Evolutionary conservation across 2,329 filamentous ascomycete genomes (phyloP).

Genomic region (Colletotrichum phormii): DNA sequence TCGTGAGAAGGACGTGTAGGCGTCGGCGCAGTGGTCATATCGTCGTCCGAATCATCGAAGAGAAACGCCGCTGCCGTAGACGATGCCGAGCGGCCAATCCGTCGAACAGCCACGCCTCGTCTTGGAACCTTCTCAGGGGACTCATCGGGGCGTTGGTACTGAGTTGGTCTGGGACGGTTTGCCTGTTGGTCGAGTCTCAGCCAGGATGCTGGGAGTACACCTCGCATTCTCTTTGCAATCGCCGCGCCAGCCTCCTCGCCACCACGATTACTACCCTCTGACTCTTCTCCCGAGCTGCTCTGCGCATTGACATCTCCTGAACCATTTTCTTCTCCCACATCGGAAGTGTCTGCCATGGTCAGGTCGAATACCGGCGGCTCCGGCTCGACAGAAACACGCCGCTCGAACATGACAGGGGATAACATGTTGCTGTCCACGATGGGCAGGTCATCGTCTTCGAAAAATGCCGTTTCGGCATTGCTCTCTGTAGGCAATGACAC

Average conservation of each 20-base stretch:
- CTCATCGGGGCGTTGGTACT: slow-evolving; percentile 43
- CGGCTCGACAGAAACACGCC: background rate
- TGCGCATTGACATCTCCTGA: slow-evolving; percentile 6
- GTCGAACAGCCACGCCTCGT: slow-evolving; percentile 63
- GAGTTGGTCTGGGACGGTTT: slow-evolving; percentile 42
- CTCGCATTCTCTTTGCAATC: slow-evolving; percentile 60
- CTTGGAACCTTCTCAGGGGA: slow-evolving; percentile 54
- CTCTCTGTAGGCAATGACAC: background rate
- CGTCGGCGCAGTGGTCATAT: slow-evolving; percentile 35
- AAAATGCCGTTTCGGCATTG: background rate
- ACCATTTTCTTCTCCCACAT: slow-evolving; percentile 30
- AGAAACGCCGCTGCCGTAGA: slow-evolving; percentile 37
- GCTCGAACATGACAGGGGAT: background rate
- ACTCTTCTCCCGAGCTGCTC: slow-evolving; percentile 21
- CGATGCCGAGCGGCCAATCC: slow-evolving; percentile 44
- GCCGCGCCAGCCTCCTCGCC: slow-evolving; percentile 56
- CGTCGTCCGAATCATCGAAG: slow-evolving; percentile 61
- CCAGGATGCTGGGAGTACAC: slow-evolving; percentile 76
- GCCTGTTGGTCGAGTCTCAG: slow-evolving; percentile 66
- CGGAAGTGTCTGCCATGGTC: slow-evolving; percentile 33
- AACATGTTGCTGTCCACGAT: background rate
- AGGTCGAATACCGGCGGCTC: slow-evolving; percentile 21
- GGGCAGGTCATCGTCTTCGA: background rate
- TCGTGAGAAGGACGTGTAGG: background rate
- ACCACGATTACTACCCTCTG: slow-evolving; percentile 40